Conservation (phyloP, 2,329 filamentous ascomycete species). For the Endocalyx cinctus region DNA sequence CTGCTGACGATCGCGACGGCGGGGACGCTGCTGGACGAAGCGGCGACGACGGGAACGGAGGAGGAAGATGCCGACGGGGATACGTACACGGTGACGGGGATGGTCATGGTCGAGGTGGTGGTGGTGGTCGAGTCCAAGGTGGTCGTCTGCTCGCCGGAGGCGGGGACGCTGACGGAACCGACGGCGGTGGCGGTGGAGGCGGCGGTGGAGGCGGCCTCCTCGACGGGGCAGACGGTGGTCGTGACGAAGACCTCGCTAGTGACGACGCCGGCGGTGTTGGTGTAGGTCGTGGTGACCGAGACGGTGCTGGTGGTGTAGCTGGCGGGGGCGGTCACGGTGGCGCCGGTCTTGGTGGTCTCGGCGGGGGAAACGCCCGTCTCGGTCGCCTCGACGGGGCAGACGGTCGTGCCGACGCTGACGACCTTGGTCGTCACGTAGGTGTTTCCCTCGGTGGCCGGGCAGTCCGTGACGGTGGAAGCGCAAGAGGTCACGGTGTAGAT, state of each 20-base stretch:
- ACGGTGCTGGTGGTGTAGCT: conserved; percentile 22
- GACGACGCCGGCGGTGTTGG: conserved; percentile 27
- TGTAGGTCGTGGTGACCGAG: conserved; percentile 22
- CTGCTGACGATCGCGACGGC: conserved; percentile 3
- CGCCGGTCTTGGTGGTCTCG: conserved; percentile 6
- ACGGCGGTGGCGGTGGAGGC: conserved; percentile 8
- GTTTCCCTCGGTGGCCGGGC: conserved; percentile 14
- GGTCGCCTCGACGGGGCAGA: conserved; percentile 13
- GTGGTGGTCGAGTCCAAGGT: conserved; percentile 6
- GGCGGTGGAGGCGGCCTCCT: conserved; percentile 4
- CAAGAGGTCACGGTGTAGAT: conserved; percentile 18
- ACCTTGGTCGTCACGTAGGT: conserved; percentile 18
- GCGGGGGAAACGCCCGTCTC: conserved; percentile 4
- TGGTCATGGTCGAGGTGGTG: conserved; percentile 11
- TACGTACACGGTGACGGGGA: conserved; percentile 11
- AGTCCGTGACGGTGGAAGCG: conserved; percentile 12
- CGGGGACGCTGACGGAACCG: conserved; percentile 7
- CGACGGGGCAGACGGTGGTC: conserved; percentile 29
- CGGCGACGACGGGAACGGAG: conserved; percentile 7
- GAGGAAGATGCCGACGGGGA: conserved; percentile 6
- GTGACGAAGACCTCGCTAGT: conserved; percentile 25
- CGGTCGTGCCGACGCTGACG: conserved; percentile 19
- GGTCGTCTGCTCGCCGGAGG: not conserved
- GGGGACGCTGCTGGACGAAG: conserved; percentile 1
- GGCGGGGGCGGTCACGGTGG: conserved; percentile 1